These are phyloP conservation scores for Eucalyptus urophylla DNA, from an alignment of 345 rosid species.

Conservation along the genomic window DNA sequence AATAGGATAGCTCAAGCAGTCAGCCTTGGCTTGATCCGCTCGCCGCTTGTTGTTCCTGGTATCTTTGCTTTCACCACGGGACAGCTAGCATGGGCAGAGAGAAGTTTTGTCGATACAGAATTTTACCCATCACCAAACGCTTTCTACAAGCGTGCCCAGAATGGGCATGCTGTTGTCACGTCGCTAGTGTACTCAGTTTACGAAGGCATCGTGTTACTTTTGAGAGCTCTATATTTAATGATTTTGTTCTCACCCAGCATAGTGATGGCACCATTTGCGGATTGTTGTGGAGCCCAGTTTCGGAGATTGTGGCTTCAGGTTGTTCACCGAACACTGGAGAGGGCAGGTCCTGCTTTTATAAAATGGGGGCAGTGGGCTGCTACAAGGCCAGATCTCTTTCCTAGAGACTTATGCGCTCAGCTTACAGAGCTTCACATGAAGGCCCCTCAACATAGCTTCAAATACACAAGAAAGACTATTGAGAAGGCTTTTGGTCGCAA, in stretches of 20 bases:
- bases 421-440: slow-evolving; percentile 85
- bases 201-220: slow-evolving; percentile 45
- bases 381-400: slow-evolving; percentile 89
- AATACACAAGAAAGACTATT: slow-evolving; percentile 63
- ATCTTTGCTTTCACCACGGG: slow-evolving; percentile 45
- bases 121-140: slow-evolving; percentile 36
- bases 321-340: slow-evolving; percentile 66
- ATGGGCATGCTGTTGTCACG: slow-evolving; percentile 44
- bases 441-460: slow-evolving; percentile 91
- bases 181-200: slow-evolving; percentile 26
- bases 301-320: slow-evolving; percentile 58
- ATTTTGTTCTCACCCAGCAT: slow-evolving; percentile 73
- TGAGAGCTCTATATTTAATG: slow-evolving; percentile 63
- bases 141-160: slow-evolving; percentile 41
- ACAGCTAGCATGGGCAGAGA: slow-evolving; percentile 51
- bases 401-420: slow-evolving; percentile 76
- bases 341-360: slow-evolving; percentile 96
- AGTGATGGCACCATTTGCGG: slow-evolving; percentile 65
- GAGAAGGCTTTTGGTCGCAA: slow-evolving; percentile 91
- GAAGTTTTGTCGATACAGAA: slow-evolving; percentile 18
- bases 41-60: slow-evolving; percentile 50
- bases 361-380: slow-evolving; percentile 99
- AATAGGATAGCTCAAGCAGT: slow-evolving; percentile 67
- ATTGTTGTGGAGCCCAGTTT: slow-evolving; percentile 37
- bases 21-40: slow-evolving; percentile 59